Percentiles rank a stretch among this genome's conserved stretches.
These are phyloP conservation scores for Boletus reticulatus DNA, from an alignment of 768 basidiomycete species.

Conservation along the genomic window DNA sequence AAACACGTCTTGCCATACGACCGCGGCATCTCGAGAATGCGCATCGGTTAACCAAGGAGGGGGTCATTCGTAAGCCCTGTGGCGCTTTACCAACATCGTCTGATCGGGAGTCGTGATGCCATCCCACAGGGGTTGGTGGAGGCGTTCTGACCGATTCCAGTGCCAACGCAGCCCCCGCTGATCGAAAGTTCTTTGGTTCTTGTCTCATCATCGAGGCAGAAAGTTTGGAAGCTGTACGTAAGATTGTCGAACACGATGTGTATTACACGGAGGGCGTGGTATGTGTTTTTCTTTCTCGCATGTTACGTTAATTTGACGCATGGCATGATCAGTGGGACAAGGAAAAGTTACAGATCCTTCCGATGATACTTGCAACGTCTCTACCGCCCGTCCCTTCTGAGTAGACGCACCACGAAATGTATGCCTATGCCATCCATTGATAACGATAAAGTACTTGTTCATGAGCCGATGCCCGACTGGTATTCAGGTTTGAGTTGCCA, in stretches of 20 bases:
- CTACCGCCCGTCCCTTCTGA: conserved; percentile 11
- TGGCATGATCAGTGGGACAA: conserved; percentile 51
- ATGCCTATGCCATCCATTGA: not conserved
- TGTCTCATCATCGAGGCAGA: conserved; percentile 54
- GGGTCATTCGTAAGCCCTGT: conserved; percentile 47
- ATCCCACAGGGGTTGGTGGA: conserved; percentile 50
- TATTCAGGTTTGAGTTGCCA: not conserved
- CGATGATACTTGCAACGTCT: conserved; percentile 35
- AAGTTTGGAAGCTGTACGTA: conserved; percentile 42
- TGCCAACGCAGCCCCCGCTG: conserved; percentile 40
- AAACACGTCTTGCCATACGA: conserved; percentile 53
- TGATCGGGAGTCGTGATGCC: conserved; percentile 9
- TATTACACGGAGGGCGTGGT: conserved; percentile 27
- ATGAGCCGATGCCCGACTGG: too few relatives aligned
- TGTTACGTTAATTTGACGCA: not conserved
- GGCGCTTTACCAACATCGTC: not conserved
- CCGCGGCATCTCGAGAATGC: conserved; percentile 46
- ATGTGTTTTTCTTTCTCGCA: not conserved
- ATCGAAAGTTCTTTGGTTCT: conserved; percentile 60
- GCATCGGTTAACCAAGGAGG: conserved; percentile 34
- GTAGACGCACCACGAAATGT: conserved; percentile 1
- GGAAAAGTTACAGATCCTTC: conserved; percentile 51
- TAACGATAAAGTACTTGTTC: not conserved
- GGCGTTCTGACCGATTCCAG: conserved; percentile 52
- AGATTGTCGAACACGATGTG: conserved; percentile 23